Base-by-base conservation (phyloP, 2,329 filamentous ascomycete species). In the Diaporthe capsici region DNA sequence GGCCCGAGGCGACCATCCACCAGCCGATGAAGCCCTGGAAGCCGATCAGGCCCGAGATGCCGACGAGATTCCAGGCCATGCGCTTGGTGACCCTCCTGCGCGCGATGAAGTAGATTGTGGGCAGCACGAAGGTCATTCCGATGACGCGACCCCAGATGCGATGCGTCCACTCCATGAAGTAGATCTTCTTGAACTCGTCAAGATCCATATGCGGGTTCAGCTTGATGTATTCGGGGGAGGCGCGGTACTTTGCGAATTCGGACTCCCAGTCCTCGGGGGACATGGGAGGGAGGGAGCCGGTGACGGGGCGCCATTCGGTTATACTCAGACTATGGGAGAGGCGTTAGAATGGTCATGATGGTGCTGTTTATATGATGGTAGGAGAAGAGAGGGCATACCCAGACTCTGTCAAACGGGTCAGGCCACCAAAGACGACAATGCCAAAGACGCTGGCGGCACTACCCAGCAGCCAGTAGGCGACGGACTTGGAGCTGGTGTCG, bases 81-180 rank as follows among this genome's bases (percentile, higher is more conserved):
- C 90, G 91, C 71, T 88, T 88, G 34, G 94, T 94, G 61, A 98
- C 96, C 77, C 92, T 91, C 78, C 94, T 92, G 58, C 94, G 92
- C 28, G 93, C 92, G 81, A 98, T 90, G 82, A 98, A 97, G 88
- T 98, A 98, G 74, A 93, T 85, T 10, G 96, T 94, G 1, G 97
- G 97, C 1, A 98, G 82, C 65, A 98, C 92, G 84, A 98, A 98
- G 70, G 95, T 94, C 77, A 98, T 85, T 76, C 97, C 97, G 75
- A 99, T 94, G 80, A 98, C 89, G 78, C 97, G 93, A 61, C 97
- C 97, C 96, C 97, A 98, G 73, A 98, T 89, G 42, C 97, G 92
- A 85, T 99, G 97, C 58, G 93, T 92, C 97, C 97, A 99, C 88
- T 99, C 97, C 97, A 98, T 98, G 84, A 94, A 99, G 90, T 98